A percentile compares a stretch with the other conserved stretches of the same genome.
Evolutionary conservation across 23 red algal genomes (phyloP).

Genomic region (Agarophyton chilense): DNA sequence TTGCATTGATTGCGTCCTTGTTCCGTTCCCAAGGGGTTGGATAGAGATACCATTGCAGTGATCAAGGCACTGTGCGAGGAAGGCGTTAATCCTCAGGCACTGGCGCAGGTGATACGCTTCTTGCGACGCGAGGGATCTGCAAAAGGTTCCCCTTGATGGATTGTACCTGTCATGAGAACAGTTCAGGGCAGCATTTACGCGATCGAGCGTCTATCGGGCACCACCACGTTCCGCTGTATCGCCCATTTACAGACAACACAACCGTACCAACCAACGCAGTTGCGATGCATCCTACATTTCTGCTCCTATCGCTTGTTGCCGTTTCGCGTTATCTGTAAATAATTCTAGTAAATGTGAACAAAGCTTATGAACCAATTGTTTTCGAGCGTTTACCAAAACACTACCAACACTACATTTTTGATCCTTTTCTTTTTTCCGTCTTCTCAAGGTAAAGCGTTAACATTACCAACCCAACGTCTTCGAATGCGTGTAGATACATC

Average conservation of each 20-base stretch:
- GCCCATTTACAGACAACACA: neutral
- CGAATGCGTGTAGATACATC: too few species aligned
- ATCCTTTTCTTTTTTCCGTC: too few species aligned
- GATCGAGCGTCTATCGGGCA: neutral
- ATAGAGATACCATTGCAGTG: slow-evolving; percentile 34
- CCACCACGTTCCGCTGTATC: neutral
- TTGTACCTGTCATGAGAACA: neutral
- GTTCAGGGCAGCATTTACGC: neutral
- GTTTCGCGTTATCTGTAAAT: neutral
- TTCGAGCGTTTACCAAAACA: too few species aligned
- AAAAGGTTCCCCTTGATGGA: neutral
- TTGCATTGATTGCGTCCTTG: too few species aligned
- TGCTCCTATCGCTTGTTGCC: neutral
- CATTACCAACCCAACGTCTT: too few species aligned
- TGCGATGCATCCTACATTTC: neutral
- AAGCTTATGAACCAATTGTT: too few species aligned
- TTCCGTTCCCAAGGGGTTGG: slow-evolving; percentile 49
- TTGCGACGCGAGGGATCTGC: slow-evolving; percentile 49
- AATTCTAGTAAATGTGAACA: too few species aligned
- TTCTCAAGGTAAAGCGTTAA: too few species aligned
- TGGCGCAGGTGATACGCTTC: slow-evolving; percentile 51
- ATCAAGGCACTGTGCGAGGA: slow-evolving; percentile 56
- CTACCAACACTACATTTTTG: too few species aligned
- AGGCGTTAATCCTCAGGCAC: slow-evolving; percentile 60
- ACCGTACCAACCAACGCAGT: neutral